These are phyloP conservation scores for Lycium ferocissimum DNA, from an alignment of 257 asterid genomes.

Conservation along the genomic window DNA sequence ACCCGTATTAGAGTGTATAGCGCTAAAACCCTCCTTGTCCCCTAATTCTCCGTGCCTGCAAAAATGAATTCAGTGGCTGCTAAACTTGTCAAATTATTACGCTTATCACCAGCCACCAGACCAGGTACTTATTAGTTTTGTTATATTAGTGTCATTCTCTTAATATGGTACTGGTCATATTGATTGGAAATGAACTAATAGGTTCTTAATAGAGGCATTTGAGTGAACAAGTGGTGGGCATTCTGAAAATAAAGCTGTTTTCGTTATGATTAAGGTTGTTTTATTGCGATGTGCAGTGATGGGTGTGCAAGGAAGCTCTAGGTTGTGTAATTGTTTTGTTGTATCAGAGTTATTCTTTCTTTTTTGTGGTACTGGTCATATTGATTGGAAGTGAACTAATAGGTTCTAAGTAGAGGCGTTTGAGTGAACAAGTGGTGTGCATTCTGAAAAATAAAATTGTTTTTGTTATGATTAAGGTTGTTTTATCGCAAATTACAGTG, in stretches of 20 bases:
- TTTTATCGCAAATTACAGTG: slow-evolving; percentile 38
- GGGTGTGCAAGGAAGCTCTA: slow-evolving; percentile 55
- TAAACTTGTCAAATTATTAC: slow-evolving; percentile 50
- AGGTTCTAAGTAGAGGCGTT: not conserved
- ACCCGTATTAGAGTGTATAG: not conserved
- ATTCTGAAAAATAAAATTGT: not conserved
- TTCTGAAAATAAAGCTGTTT: not conserved
- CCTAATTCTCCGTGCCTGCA: slow-evolving; percentile 3
- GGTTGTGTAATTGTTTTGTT: slow-evolving; percentile 45
- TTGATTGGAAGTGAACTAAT: not conserved
- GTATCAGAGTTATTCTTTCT: not conserved
- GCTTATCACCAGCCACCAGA: slow-evolving; percentile 38
- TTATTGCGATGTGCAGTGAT: slow-evolving; percentile 39
- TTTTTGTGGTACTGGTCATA: not conserved
- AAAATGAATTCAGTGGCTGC: slow-evolving; percentile 55
- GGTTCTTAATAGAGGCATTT: not conserved
- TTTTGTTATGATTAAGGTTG: not conserved
- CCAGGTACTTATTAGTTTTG: slow-evolving; percentile 26
- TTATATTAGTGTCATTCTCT: not conserved
- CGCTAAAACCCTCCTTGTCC: slow-evolving; percentile 48
- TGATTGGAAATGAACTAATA: not conserved
- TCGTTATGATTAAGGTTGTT: not conserved
- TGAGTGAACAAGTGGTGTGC: slow-evolving; percentile 34
- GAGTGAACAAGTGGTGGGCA: slow-evolving; percentile 34
- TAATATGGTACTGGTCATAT: not conserved